A percentile compares a stretch with the other conserved stretches of the same genome.
phyloP scores from a whole-genome alignment of 371 early-diverging fungal genomes.

The Blakeslea trispora region DNA sequence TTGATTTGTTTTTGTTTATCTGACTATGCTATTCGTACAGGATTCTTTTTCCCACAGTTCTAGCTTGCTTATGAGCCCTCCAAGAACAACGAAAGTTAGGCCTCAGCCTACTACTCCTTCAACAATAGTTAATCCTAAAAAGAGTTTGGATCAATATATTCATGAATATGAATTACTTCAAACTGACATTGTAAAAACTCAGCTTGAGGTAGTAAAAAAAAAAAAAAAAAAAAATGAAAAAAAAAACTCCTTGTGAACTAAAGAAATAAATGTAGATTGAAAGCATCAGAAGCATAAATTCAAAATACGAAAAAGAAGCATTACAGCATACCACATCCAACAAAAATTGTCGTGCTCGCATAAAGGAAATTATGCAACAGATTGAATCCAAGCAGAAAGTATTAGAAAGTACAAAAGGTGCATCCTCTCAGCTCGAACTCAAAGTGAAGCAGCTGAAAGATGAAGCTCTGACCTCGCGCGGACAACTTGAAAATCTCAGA shows the following conservation, averaged over 20 bases:
- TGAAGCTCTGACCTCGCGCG: conserved; percentile 46
- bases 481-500: conserved; percentile 43
- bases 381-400: conserved; percentile 45
- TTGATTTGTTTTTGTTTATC: conserved; percentile 2
- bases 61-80: conserved; percentile 21
- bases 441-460: conserved; percentile 48
- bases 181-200: conserved; percentile 31
- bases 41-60: conserved; percentile 27
- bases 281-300: conserved; percentile 28
- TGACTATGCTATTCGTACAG: conserved; percentile 32
- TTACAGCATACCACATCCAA: conserved; percentile 37
- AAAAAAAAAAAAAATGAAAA: no score
- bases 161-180: conserved; percentile 30
- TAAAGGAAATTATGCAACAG: conserved; percentile 41
- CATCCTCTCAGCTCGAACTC: conserved; percentile 37
- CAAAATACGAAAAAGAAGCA: conserved; percentile 32
- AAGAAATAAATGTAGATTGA: conserved; percentile 28
- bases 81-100: conserved; percentile 29
- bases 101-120: conserved; percentile 37
- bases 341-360: conserved; percentile 28
- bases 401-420: conserved; percentile 41
- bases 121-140: no score
- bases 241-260: background rate
- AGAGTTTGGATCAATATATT: conserved; percentile 43
- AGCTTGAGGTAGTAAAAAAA: conserved; percentile 46